Conservation (phyloP, 768 basidiomycete genomes). For the Kwoniella pini region DNA sequence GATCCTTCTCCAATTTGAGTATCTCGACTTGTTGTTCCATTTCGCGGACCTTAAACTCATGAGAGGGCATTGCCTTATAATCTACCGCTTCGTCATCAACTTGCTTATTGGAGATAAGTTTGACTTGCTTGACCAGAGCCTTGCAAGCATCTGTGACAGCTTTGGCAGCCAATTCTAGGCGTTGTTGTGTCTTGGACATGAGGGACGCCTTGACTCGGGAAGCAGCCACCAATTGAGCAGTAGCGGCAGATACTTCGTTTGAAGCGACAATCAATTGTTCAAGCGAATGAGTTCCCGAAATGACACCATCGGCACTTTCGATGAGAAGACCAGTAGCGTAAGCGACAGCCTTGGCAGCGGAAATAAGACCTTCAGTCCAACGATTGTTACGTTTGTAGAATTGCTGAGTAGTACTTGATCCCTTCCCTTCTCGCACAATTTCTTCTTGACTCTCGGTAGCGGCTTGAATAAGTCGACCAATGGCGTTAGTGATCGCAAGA, state of each 20-base stretch:
- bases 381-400: slow-evolving; percentile 99
- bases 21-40: slow-evolving; percentile 99
- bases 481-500: slow-evolving; percentile 92
- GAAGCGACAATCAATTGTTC: slow-evolving; percentile 99
- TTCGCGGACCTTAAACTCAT: slow-evolving; percentile 96
- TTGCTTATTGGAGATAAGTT: slow-evolving; percentile 85
- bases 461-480: slow-evolving; percentile 89
- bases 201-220: slow-evolving; percentile 97
- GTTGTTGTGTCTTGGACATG: slow-evolving; percentile 98
- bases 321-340: slow-evolving; percentile 94
- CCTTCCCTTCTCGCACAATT: slow-evolving; percentile 92
- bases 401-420: slow-evolving; percentile 86
- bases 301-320: slow-evolving; percentile 95
- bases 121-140: slow-evolving; percentile 93
- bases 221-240: slow-evolving; percentile 96
- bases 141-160: slow-evolving; percentile 97
- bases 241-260: slow-evolving; percentile 95
- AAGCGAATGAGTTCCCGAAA: slow-evolving; percentile 92
- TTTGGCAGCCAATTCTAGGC: slow-evolving; percentile 92
- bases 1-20: slow-evolving; percentile 89
- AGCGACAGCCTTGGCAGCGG: slow-evolving; percentile 95
- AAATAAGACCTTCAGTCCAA: slow-evolving; percentile 99
- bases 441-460: slow-evolving; percentile 98
- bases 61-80: slow-evolving; percentile 86
- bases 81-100: slow-evolving; percentile 73